Evolutionary conservation across 2,329 filamentous ascomycete genomes (phyloP).

Genomic region (Calonectria naviculata): DNA sequence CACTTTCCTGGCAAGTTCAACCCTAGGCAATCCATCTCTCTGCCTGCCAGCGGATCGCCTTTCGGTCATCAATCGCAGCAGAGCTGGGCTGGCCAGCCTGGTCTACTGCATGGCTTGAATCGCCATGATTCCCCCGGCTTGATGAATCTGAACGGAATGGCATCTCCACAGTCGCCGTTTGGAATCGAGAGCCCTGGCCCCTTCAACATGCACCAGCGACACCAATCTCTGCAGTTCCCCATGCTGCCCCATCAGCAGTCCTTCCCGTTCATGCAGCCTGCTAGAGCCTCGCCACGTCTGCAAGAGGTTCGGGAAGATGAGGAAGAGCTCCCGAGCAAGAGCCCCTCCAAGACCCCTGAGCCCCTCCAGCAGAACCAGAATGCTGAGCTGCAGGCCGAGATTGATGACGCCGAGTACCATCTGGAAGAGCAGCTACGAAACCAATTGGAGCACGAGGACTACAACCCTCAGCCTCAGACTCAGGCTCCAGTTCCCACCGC

Average conservation of each 20-base stretch:
- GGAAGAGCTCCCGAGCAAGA: slow-evolving; percentile 64
- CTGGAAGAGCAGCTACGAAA: slow-evolving; percentile 83
- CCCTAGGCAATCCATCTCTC: slow-evolving; percentile 77
- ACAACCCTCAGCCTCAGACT: slow-evolving; percentile 70
- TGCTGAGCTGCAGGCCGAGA: slow-evolving; percentile 84
- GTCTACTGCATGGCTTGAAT: slow-evolving; percentile 63
- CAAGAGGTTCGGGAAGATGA: slow-evolving; percentile 79
- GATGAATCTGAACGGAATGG: slow-evolving; percentile 61
- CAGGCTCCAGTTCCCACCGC: slow-evolving; percentile 35
- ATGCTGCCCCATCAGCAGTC: slow-evolving; percentile 67
- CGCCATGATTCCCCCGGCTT: slow-evolving; percentile 74
- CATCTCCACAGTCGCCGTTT: slow-evolving; percentile 75
- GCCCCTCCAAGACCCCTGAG: slow-evolving; percentile 66
- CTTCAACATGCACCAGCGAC: slow-evolving; percentile 63
- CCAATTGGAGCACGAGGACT: slow-evolving; percentile 82
- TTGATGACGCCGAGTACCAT: slow-evolving; percentile 88
- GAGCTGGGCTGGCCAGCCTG: slow-evolving; percentile 67
- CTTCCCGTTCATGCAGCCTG: slow-evolving; percentile 64
- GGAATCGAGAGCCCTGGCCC: slow-evolving; percentile 60
- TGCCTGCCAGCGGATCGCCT: slow-evolving; percentile 72
- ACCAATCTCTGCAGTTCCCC: slow-evolving; percentile 69
- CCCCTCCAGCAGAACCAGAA: slow-evolving; percentile 58
- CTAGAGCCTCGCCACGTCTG: slow-evolving; percentile 69
- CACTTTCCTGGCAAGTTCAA: slow-evolving; percentile 70
- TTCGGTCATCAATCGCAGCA: slow-evolving; percentile 73